Evolutionary conservation across 805 yeast species (phyloP), one percentile per base, ranked within the genome.

Genomic region (Pichia membranifaciens): DNA sequence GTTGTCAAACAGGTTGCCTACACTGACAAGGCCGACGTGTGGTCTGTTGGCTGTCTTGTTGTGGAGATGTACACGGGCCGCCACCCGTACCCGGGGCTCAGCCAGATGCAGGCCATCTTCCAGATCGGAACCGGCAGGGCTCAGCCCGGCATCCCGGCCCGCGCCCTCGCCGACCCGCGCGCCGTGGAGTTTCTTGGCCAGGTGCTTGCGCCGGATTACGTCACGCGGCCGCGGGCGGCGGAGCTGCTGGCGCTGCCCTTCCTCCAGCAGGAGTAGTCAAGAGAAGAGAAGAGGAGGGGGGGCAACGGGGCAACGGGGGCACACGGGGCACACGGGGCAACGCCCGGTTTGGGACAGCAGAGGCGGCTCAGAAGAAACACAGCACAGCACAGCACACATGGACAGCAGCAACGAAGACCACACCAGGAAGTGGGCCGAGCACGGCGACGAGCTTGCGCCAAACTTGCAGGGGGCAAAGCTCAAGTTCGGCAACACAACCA

Each of bases 51-150:
- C 0, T 93, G 98, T 64, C 74, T 93, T 22, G 78, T 91, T 13
- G 82, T 93, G 31, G 99, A 93, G 65, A 89, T 93, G 96, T 82
- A 87, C 58, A 89, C 99, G 0, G 98, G 96, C 2, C 81, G 81
- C 48, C 99, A 93, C 64, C 99, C 99, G 23, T 93, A 85, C 69
- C 98, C 99, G 2, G 85, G 86, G 50, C 86, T 89, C 54, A 82
- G 89, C 43, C 98, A 89, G 62, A 88, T 90, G 95, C 99, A 93
- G 66, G 98, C 98, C 9, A 84, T 93, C 34, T 93, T 90, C 75
- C 83, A 85, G 63, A 85, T 93, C 46, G 99, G 99, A 2, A 86
- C 93, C 0, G 81, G 84, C 54, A 20, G 41, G 6, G 76, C 84
- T 0, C 65, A 73, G n/a, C 99, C 99, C 0, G 82, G 76, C 39